phyloP scores from a whole-genome alignment of 108 stramenopile genomes.

The Discostella stelligeroides region DNA sequence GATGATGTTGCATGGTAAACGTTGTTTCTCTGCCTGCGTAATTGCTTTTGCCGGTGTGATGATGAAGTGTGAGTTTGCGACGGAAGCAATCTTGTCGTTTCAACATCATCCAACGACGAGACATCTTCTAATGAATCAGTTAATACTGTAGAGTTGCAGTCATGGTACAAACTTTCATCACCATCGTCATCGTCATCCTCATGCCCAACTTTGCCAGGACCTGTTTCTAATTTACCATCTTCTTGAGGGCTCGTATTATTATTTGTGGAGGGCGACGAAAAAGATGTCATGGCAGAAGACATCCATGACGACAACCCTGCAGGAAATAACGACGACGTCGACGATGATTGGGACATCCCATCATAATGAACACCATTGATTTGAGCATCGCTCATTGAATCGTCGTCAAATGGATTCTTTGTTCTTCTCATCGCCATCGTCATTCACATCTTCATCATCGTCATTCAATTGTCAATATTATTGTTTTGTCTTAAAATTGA shows the following conservation, averaged over 20 bases:
- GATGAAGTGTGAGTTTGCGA: background rate
- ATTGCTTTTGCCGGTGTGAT: background rate
- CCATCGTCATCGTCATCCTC: background rate
- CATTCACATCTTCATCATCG: too few species aligned
- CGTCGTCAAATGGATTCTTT: constrained; percentile 31
- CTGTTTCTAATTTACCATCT: too few species aligned
- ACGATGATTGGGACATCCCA: constrained; percentile 7
- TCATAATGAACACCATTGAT: background rate
- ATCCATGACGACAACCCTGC: constrained; percentile 40
- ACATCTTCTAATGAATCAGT: constrained; percentile 25
- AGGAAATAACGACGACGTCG: constrained; percentile 29
- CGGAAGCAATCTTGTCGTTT: constrained; percentile 35
- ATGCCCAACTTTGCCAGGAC: too few species aligned
- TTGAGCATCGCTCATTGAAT: background rate
- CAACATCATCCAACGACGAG: constrained; percentile 11
- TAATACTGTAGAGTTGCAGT: constrained; percentile 21
- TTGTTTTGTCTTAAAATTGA: too few species aligned
- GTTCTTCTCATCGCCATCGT: background rate
- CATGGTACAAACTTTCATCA: constrained; percentile 39
- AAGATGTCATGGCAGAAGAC: background rate
- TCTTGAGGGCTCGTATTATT: too few species aligned
- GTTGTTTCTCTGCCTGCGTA: background rate
- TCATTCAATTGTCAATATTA: background rate
- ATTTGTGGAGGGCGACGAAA: background rate
- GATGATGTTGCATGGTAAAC: constrained; percentile 20